Evolutionary conservation across 1,284 basidiomycete species (phyloP).

Genomic region (Cryptococcus sp.): DNA sequence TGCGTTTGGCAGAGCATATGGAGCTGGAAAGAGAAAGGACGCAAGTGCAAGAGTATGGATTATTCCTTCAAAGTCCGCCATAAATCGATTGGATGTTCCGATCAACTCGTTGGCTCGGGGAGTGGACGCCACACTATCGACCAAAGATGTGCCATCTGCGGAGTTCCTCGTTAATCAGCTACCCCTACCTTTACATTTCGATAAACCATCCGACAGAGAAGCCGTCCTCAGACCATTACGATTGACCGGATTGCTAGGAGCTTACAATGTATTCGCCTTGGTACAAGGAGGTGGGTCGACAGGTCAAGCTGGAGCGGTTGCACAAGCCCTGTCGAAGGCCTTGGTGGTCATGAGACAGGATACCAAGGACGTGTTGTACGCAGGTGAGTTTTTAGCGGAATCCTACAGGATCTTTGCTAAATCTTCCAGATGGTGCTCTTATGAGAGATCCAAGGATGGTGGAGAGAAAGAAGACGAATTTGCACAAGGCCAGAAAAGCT

Average conservation of each 20-base stretch:
- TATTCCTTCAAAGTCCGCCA: slow-evolving; percentile 60
- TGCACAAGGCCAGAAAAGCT: slow-evolving; percentile 84
- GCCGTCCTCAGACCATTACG: slow-evolving; percentile 75
- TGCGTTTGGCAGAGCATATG: slow-evolving; percentile 71
- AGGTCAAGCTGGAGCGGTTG: slow-evolving; percentile 86
- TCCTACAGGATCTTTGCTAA: not conserved
- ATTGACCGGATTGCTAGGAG: slow-evolving; percentile 76
- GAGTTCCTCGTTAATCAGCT: slow-evolving; percentile 78
- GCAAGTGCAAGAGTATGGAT: slow-evolving; percentile 88
- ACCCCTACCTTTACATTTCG: slow-evolving; percentile 74
- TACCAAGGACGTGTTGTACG: slow-evolving; percentile 61
- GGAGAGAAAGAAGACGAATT: slow-evolving; percentile 93
- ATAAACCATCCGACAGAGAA: slow-evolving; percentile 70
- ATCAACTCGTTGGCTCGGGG: not conserved
- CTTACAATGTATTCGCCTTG: slow-evolving; percentile 87
- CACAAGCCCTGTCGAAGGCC: slow-evolving; percentile 77
- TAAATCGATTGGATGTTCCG: slow-evolving; percentile 7
- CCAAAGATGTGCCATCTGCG: slow-evolving; percentile 6
- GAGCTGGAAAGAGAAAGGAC: slow-evolving; percentile 77
- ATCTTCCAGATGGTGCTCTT: slow-evolving; percentile 67
- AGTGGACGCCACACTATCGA: not conserved
- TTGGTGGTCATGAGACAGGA: slow-evolving; percentile 67
- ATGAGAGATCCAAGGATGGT: slow-evolving; percentile 94
- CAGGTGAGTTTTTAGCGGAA: slow-evolving; percentile 54
- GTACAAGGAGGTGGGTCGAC: slow-evolving; percentile 82